Evolutionary conservation across 116 monocot species (phyloP), one percentile per base, ranked within the genome.

Genomic region (Posidonia oceanica): DNA sequence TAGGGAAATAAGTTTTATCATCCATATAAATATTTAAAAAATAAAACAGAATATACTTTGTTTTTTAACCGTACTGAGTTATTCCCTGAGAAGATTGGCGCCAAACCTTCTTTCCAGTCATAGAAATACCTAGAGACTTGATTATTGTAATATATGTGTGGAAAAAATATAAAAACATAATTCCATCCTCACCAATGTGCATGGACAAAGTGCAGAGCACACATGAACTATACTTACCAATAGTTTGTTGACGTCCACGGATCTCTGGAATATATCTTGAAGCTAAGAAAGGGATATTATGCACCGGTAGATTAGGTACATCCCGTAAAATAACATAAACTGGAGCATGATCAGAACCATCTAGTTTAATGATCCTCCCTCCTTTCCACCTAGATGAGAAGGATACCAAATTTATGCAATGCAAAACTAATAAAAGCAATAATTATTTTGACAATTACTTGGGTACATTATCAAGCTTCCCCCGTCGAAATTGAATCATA

Each of bases 311-410:
- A 77, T 78, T 51, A 75, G 97, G 85, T 59, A 92, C 60, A 75
- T 78, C 79, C 68, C 52, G 75, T 39, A 97, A 77, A 48, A 78
- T 44, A 17, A 80, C 64, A 80, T 79, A 97, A 66, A 97, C 89
- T 68, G 97, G 92, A 61, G 83, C 67, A 79, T 97, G 97, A 84
- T 97, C 97, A 56, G 97, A 97, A 63, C 97, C 97, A 78, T 97
- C 92, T 59, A 97, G 68, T 76, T 89, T 97, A 66, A 65, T 77
- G 61, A 71, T 85, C 67, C 89, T 83, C 38, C 97, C 97, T 54
- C 97, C 97, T 65, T 85, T 84, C 92, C 87, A 97, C 83, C 97
- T 97, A 80, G 52, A 85, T 41, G 63, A 63, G n/a, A 72, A 61
- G 48, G 23, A 75, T 67, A 53, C 63, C 37, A 67, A 29, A 67